phyloP scores from a whole-genome alignment of 345 rosid species.

The Eucalyptus pauciflora region DNA sequence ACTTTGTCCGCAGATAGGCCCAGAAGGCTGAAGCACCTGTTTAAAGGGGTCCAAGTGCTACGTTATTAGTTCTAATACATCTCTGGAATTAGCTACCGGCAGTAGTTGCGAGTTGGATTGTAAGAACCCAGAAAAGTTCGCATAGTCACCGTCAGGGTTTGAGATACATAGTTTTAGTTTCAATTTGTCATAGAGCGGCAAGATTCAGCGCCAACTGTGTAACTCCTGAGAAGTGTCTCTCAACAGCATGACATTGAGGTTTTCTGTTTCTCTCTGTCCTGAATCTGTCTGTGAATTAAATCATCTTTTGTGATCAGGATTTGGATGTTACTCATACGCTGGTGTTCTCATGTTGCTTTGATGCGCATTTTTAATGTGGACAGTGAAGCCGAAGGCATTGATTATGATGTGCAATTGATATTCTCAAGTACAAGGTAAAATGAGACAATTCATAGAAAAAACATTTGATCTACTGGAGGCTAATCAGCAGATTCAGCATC shows the following conservation, averaged over 20 bases:
- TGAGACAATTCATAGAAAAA: neutral
- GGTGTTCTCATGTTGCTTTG: neutral
- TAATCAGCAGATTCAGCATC: neutral
- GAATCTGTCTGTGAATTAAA: neutral
- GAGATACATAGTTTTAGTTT: neutral
- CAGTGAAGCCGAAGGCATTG: neutral
- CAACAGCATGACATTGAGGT: neutral
- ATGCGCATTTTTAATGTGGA: neutral
- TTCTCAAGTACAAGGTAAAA: neutral
- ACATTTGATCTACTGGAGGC: neutral
- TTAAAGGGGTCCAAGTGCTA: neutral
- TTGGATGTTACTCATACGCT: neutral
- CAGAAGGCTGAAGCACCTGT: neutral
- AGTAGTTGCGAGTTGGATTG: neutral
- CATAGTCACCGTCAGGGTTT: neutral
- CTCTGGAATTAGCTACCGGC: neutral
- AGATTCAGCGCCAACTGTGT: neutral
- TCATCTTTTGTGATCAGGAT: neutral
- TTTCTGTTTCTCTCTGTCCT: neutral
- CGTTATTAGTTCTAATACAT: neutral
- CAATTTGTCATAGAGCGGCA: neutral
- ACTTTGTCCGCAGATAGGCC: slow-evolving; percentile 33
- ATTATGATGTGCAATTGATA: neutral
- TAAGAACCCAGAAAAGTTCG: neutral
- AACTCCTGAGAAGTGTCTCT: neutral